Conservation (phyloP, 2,329 filamentous ascomycete species). For the Byssochlamys sp. region DNA sequence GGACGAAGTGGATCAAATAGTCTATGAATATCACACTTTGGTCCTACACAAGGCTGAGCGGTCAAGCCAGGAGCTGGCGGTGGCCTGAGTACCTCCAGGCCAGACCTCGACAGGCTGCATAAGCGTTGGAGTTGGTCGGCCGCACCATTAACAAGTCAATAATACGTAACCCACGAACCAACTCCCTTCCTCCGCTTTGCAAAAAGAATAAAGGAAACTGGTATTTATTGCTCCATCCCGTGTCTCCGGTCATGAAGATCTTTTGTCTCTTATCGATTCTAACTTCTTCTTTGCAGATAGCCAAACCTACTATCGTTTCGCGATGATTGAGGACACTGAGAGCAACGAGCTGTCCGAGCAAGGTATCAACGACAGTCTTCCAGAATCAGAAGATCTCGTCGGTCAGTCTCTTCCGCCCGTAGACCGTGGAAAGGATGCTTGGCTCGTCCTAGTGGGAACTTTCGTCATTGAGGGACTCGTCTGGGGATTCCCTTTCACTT, state of each 20-base stretch:
- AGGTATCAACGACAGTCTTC: neutral
- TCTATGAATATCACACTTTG: neutral
- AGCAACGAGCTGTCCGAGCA: neutral
- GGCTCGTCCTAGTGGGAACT: constrained; percentile 37
- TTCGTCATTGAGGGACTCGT: constrained; percentile 44
- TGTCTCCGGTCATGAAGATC: neutral
- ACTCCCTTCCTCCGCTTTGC: neutral
- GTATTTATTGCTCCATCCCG: neutral
- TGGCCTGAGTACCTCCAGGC: neutral
- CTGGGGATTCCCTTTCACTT: constrained; percentile 29
- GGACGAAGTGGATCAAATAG: neutral
- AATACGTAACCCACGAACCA: neutral
- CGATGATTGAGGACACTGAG: neutral
- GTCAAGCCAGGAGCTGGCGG: neutral
- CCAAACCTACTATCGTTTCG: neutral
- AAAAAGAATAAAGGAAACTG: neutral
- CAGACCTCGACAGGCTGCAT: neutral
- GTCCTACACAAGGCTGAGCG: neutral
- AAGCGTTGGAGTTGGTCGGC: neutral
- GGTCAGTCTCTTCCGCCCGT: constrained; percentile 13
- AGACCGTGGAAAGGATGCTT: constrained; percentile 27
- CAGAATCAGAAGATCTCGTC: neutral
- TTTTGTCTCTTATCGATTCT: neutral
- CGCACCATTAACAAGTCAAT: neutral
- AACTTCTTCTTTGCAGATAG: neutral